A percentile compares a stretch with the other conserved stretches of the same genome.
phyloP scores from a whole-genome alignment of 768 basidiomycete species.

The Naganishia vaughanmartiniae region DNA sequence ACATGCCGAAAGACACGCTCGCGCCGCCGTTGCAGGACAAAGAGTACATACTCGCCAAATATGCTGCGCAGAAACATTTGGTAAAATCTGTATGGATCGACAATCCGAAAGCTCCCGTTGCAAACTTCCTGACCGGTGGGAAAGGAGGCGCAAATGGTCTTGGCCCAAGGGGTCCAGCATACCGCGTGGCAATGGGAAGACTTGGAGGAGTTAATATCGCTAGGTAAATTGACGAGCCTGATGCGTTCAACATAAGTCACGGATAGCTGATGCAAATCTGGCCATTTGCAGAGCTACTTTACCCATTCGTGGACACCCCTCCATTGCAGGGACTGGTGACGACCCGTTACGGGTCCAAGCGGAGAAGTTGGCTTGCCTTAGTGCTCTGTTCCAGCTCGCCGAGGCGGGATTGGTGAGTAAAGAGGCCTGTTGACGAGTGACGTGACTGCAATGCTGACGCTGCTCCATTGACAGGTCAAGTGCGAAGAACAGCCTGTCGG shows the following conservation, averaged over 20 bases:
- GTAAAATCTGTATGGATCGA: conserved; percentile 49
- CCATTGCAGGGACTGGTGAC: conserved; percentile 65
- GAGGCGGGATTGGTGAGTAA: conserved; percentile 63
- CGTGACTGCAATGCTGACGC: conserved; percentile 26
- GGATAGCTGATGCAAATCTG: background rate
- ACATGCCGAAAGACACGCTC: background rate
- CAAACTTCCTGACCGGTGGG: conserved; percentile 53
- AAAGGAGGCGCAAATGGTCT: conserved; percentile 38
- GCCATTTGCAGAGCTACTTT: conserved; percentile 43
- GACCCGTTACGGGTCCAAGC: conserved; percentile 62
- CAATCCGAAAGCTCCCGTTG: conserved; percentile 61
- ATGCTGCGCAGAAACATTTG: conserved; percentile 25
- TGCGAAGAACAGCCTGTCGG: conserved; percentile 24
- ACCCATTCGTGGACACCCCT: conserved; percentile 38
- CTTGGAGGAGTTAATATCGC: conserved; percentile 52
- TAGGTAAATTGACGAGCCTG: conserved; percentile 55
- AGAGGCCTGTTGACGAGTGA: background rate
- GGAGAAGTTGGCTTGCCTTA: conserved; percentile 71
- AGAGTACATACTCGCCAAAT: conserved; percentile 36
- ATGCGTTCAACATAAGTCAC: conserved; percentile 17
- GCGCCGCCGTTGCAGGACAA: conserved; percentile 14
- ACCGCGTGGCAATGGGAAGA: conserved; percentile 46
- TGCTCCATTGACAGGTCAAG: conserved; percentile 34
- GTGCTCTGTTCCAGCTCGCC: conserved; percentile 70
- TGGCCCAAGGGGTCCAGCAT: conserved; percentile 43